A percentile compares a stretch with the other conserved stretches of the same genome.
Evolutionary conservation across 1,139 yeast genomes (phyloP).

Genomic region (Pichia kudriavzevii): DNA sequence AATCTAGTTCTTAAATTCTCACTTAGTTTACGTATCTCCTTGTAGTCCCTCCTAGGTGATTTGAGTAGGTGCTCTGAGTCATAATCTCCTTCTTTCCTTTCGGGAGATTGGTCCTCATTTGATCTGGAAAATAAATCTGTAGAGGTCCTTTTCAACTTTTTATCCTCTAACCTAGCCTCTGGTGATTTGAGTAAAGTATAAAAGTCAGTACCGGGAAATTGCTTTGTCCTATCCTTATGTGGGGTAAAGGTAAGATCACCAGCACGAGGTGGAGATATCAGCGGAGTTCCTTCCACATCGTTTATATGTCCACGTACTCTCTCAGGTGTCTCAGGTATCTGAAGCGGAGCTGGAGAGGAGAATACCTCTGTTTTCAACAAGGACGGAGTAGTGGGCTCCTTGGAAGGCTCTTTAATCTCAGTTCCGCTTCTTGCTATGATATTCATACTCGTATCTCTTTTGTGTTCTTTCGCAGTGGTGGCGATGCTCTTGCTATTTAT

Average conservation of each 20-base stretch:
- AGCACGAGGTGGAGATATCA: constrained; percentile 22
- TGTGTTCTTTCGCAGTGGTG: neutral
- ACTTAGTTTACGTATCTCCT: constrained; percentile 28
- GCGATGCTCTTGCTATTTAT: too few species aligned
- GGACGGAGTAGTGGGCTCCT: constrained; percentile 22
- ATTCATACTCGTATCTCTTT: neutral
- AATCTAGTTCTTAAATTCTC: constrained; percentile 29
- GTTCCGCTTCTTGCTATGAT: constrained; percentile 1
- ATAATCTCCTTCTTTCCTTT: constrained; percentile 12
- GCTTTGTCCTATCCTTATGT: neutral
- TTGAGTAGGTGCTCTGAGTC: constrained; percentile 11
- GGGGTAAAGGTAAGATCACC: constrained; percentile 15
- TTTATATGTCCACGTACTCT: constrained; percentile 20
- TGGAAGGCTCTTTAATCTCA: too few species aligned
- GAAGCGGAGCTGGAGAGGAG: constrained; percentile 6
- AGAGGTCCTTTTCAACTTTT: constrained; percentile 24
- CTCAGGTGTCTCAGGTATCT: constrained; percentile 24
- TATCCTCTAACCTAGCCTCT: constrained; percentile 21
- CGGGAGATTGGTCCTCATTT: constrained; percentile 25
- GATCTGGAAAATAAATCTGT: constrained; percentile 25
- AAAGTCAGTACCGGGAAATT: constrained; percentile 25
- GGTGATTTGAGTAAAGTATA: constrained; percentile 29
- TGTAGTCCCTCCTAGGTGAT: constrained; percentile 22
- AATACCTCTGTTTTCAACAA: constrained; percentile 17
- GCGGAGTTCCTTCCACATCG: constrained; percentile 24